These are phyloP conservation scores for Sesbania bispinosa DNA, from an alignment of 306 rosid genomes.

Conservation along the genomic window DNA sequence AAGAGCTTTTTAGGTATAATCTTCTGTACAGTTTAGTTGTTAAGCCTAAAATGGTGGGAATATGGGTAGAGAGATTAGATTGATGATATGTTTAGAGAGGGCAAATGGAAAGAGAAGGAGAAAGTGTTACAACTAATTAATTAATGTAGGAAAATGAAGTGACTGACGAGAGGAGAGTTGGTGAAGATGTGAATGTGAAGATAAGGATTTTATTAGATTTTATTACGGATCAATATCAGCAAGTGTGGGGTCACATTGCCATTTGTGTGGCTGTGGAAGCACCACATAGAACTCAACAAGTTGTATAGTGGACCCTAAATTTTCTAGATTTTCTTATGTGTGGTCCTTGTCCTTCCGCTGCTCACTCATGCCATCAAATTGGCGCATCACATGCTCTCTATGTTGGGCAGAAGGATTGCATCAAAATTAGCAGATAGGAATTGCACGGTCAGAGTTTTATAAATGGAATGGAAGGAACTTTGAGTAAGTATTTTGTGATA, in stretches of 20 bases:
- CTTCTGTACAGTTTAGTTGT: not conserved
- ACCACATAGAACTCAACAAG: not conserved
- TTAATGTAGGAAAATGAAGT: slow-evolving; percentile 8
- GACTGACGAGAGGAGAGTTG: slow-evolving; percentile 31
- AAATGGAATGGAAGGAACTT: too few species aligned
- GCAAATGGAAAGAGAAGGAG: not conserved
- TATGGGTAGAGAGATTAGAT: not conserved
- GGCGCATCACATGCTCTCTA: not conserved
- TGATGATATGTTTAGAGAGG: not conserved
- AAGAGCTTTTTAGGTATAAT: not conserved
- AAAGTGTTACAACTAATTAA: not conserved
- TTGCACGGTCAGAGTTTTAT: not conserved
- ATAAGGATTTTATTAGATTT: slow-evolving; percentile 33
- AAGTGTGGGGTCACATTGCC: slow-evolving; percentile 6
- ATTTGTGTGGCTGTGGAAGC: slow-evolving; percentile 41
- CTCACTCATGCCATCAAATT: not conserved
- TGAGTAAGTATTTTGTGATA: not conserved
- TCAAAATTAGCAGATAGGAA: not conserved
- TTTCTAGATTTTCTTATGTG: slow-evolving; percentile 25
- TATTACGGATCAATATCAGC: slow-evolving; percentile 1
- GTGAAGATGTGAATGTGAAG: slow-evolving; percentile 11
- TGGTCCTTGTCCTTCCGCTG: not conserved
- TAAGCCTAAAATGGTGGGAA: not conserved
- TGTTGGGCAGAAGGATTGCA: not conserved
- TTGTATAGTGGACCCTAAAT: slow-evolving; percentile 17